These are phyloP conservation scores for Aspergillus quadricinctus DNA, from an alignment of 2,329 filamentous ascomycete genomes.

Conservation along the genomic window DNA sequence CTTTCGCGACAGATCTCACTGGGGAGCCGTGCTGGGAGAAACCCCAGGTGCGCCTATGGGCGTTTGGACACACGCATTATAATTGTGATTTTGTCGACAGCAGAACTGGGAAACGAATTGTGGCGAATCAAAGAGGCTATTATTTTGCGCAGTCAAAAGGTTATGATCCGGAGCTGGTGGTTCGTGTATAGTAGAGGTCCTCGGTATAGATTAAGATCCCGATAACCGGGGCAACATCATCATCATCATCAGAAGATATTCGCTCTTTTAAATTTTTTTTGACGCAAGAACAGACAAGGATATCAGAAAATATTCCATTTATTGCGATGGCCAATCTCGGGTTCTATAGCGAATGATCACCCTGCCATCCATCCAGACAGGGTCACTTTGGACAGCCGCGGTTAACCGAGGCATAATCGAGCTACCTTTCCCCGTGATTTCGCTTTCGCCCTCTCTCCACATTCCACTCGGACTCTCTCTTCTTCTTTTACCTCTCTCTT, in stretches of 20 bases:
- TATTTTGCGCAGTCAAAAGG: slow-evolving; percentile 36
- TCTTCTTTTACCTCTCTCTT: background rate
- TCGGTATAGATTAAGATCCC: background rate
- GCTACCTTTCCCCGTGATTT: slow-evolving; percentile 3
- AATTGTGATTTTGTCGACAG: slow-evolving; percentile 39
- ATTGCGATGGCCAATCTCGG: background rate
- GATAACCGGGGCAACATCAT: background rate
- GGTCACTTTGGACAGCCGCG: background rate
- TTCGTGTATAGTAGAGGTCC: slow-evolving; percentile 6
- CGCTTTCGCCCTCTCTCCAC: background rate
- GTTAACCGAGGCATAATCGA: slow-evolving; percentile 9
- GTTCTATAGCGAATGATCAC: background rate
- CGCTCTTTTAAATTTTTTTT: background rate
- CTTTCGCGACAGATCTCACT: slow-evolving; percentile 42
- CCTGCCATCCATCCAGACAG: background rate
- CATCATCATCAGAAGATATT: background rate
- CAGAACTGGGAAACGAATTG: slow-evolving; percentile 27
- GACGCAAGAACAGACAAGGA: background rate
- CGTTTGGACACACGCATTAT: slow-evolving; percentile 49
- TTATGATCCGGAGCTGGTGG: slow-evolving; percentile 31
- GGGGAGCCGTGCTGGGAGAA: slow-evolving; percentile 37
- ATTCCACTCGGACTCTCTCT: background rate
- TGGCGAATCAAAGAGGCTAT: slow-evolving; percentile 42
- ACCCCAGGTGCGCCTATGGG: slow-evolving; percentile 40
- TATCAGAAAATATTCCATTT: background rate